These are phyloP conservation scores for Fusarium guadeloupense DNA, from an alignment of 2,329 filamentous ascomycete species.

Conservation along the genomic window DNA sequence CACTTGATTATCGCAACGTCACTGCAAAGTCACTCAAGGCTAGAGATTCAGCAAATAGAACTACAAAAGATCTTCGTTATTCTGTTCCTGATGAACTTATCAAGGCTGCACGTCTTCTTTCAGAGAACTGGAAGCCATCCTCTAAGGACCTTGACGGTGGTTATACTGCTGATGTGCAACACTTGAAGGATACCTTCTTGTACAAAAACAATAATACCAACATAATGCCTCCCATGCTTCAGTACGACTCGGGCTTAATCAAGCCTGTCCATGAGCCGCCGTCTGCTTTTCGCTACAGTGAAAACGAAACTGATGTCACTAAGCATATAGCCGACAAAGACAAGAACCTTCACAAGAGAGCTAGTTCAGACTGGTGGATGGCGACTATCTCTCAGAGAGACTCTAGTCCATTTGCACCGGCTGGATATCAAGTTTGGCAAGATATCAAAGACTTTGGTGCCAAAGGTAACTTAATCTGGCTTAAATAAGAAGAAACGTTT, in stretches of 20 bases:
- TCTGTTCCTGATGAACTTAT: constrained; percentile 14
- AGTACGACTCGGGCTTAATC: constrained; percentile 8
- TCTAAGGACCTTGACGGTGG: constrained; percentile 1
- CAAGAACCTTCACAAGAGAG: background rate
- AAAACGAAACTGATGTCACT: background rate
- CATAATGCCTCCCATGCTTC: constrained; percentile 20
- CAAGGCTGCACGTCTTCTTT: constrained; percentile 12
- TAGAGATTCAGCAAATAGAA: background rate
- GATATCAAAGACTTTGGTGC: constrained; percentile 55
- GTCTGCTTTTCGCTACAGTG: constrained; percentile 12
- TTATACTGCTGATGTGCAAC: constrained; percentile 3
- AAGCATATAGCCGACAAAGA: background rate
- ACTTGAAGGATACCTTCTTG: background rate
- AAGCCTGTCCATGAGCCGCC: constrained; percentile 8
- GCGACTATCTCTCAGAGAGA: background rate
- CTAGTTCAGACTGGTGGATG: background rate
- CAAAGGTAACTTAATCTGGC: constrained; percentile 14
- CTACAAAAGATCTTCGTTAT: background rate
- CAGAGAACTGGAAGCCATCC: constrained; percentile 5
- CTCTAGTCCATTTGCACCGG: background rate
- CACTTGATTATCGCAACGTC: constrained; percentile 4
- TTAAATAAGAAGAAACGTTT: background rate
- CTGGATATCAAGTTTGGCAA: constrained; percentile 35
- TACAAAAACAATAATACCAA: constrained; percentile 7
- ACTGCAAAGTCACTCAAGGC: constrained; percentile 3